Evolutionary conservation across 805 yeast genomes (phyloP).

Genomic region (Metschnikowia sp.): DNA sequence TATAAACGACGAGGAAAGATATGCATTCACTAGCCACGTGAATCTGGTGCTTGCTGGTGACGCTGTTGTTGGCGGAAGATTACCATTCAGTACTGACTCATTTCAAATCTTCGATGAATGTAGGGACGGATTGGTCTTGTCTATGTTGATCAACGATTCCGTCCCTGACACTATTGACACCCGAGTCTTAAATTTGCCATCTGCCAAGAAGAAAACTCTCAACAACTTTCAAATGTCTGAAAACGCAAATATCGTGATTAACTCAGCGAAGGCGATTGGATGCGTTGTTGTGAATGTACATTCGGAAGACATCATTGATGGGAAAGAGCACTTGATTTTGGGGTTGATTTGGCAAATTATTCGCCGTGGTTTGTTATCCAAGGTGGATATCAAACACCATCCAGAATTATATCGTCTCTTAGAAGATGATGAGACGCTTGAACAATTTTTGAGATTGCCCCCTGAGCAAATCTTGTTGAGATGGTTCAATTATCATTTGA

Average conservation of each 20-base stretch:
- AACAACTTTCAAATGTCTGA: constrained; percentile 95
- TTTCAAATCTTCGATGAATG: constrained; percentile 97
- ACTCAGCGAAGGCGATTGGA: constrained; percentile 98
- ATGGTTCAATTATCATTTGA: constrained; percentile 96
- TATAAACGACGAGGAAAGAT: constrained; percentile 93
- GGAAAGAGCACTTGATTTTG: constrained; percentile 85
- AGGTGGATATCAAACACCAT: constrained; percentile 92
- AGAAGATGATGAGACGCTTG: constrained; percentile 95
- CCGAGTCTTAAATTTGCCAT: constrained; percentile 89
- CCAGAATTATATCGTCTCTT: constrained; percentile 93
- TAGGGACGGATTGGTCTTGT: constrained; percentile 88
- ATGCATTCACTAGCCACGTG: constrained; percentile 94
- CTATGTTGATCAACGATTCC: constrained; percentile 93
- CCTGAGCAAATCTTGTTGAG: constrained; percentile 96
- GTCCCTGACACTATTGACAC: constrained; percentile 98
- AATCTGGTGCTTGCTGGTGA: constrained; percentile 91
- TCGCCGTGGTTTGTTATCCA: constrained; percentile 89
- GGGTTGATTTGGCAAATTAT: constrained; percentile 97
- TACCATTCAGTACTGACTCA: constrained; percentile 90
- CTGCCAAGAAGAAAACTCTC: constrained; percentile 64
- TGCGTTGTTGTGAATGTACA: constrained; percentile 97
- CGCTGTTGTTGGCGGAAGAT: constrained; percentile 71
- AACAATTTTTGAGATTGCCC: constrained; percentile 92
- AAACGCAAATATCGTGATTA: constrained; percentile 95
- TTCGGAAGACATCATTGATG: constrained; percentile 91